A percentile compares a stretch with the other conserved stretches of the same genome.
These are phyloP conservation scores for Lignosus rhinocerotis DNA, from an alignment of 1,284 basidiomycete species.

Conservation along the genomic window DNA sequence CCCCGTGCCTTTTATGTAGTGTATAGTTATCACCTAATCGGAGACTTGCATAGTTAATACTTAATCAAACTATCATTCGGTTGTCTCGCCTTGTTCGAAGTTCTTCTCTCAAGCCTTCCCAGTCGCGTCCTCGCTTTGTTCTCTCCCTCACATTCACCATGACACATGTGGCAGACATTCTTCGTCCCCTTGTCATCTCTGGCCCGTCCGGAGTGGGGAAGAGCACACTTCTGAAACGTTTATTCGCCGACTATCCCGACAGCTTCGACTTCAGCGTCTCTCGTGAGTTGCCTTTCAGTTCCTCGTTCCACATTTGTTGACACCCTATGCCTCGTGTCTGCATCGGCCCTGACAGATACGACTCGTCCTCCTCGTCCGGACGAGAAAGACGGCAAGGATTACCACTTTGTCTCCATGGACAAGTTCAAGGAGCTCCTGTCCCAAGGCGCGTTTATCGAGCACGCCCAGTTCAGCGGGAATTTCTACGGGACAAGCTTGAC, in stretches of 20 bases:
- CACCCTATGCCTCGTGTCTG: slow-evolving; percentile 15
- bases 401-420: slow-evolving; percentile 69
- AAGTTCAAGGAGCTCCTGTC: slow-evolving; percentile 49
- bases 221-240: slow-evolving; percentile 84
- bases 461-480: slow-evolving; percentile 89
- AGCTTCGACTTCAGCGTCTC: slow-evolving; percentile 95
- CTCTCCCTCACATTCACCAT: slow-evolving; percentile 18
- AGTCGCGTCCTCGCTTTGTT: slow-evolving; percentile 12
- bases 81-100: no score
- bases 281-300: slow-evolving; percentile 54
- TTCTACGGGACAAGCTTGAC: slow-evolving; percentile 90
- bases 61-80: no score
- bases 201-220: slow-evolving; percentile 94
- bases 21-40: background rate
- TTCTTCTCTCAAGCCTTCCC: slow-evolving; percentile 8
- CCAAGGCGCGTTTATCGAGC: slow-evolving; percentile 63
- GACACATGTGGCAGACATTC: slow-evolving; percentile 36
- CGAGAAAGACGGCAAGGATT: slow-evolving; percentile 81
- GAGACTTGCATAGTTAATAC: slow-evolving; percentile 8
- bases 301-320: slow-evolving; percentile 12
- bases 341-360: slow-evolving; percentile 65
- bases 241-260: slow-evolving; percentile 84
- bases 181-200: slow-evolving; percentile 72
- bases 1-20: slow-evolving; percentile 6
- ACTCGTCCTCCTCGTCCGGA: slow-evolving; percentile 86